Evolutionary conservation across 208 protist genomes (phyloP), one percentile per base, ranked within the genome.

Genomic region (Novymonas esmeraldas): DNA sequence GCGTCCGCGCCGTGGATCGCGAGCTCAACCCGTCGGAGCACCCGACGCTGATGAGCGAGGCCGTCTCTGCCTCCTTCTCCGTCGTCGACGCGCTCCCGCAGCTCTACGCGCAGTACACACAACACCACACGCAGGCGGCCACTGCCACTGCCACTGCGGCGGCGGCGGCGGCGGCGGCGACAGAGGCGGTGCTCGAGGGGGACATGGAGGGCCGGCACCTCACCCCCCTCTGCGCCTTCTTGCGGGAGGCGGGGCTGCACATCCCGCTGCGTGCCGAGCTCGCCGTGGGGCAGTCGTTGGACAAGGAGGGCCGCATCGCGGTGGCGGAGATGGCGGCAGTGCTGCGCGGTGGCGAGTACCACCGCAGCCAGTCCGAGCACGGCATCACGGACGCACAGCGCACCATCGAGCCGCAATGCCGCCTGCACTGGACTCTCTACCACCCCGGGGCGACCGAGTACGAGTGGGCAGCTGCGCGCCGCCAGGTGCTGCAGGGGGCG

Each of bases 231-330:
- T 94, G 88, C 42, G 67, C 61, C 16, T 86, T 87, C 56, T 70
- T 96, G 22, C 87, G 88, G 18, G 81, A 87, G 41, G 83, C 79
- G 6, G 88, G 88, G 20, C 64, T 96, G 26, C 78, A 93, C 39
- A 77, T 96, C 62, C 89, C 91, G 28, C 66, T 92, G 63, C 63
- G 58, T 39, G 84, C 76, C 34, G 88, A 96, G 72, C 92, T 96
- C 48, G 85, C 84, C 26, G 72, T 79, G 28, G 91, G 91, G 29
- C 91, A 96, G 64, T 71, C 61, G 20, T 81, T 94, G 16, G 78
- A 85, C 50, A 70, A 73, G 45, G 66, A 83, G 41, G 85, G 88
- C 14, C 64, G 80, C 33, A 70, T 96, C 20, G 66, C 64, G 31
- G 57, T 93, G 38, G 65, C 71, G 11, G 71, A 81, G 61, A 74